Conservation (phyloP, 176 grass and related monocot genomes). For the Pharus latifolius region DNA sequence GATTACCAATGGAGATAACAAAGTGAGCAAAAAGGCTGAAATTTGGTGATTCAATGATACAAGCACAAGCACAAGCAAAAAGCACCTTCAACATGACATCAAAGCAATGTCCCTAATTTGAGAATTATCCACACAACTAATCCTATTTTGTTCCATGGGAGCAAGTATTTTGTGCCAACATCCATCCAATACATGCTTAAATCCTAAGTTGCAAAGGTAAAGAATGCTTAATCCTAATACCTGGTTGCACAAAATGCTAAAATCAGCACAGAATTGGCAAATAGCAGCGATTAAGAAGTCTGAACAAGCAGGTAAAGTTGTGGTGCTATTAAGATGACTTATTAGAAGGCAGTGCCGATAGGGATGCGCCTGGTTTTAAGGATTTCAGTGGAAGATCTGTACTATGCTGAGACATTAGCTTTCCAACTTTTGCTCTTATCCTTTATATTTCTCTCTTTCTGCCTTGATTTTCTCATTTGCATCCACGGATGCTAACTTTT, state of each 20-base stretch:
- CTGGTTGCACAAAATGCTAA: background rate
- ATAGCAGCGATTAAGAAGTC: slow-evolving; percentile 7
- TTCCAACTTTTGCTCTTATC: background rate
- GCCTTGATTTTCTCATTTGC: slow-evolving; percentile 16
- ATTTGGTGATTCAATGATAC: background rate
- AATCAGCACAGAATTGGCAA: slow-evolving; percentile 7
- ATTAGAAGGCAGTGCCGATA: background rate
- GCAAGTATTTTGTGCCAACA: background rate
- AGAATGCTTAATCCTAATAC: background rate
- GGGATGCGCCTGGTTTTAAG: background rate
- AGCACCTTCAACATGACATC: slow-evolving; percentile 11
- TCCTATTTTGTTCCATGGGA: background rate
- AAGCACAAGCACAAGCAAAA: slow-evolving; percentile 7
- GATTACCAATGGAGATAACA: slow-evolving; percentile 28
- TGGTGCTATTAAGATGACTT: background rate
- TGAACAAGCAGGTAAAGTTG: background rate
- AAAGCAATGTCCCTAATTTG: background rate
- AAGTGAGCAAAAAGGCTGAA: background rate
- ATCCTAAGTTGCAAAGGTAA: too few relatives aligned
- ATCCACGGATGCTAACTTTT: slow-evolving; percentile 16
- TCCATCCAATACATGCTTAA: background rate
- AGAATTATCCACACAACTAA: background rate
- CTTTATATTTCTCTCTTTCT: slow-evolving; percentile 21
- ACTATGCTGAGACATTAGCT: background rate
- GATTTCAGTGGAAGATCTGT: slow-evolving; percentile 9